Evolutionary conservation across 2,329 filamentous ascomycete genomes (phyloP).

Genomic region (Colletotrichum sansevieriae): DNA sequence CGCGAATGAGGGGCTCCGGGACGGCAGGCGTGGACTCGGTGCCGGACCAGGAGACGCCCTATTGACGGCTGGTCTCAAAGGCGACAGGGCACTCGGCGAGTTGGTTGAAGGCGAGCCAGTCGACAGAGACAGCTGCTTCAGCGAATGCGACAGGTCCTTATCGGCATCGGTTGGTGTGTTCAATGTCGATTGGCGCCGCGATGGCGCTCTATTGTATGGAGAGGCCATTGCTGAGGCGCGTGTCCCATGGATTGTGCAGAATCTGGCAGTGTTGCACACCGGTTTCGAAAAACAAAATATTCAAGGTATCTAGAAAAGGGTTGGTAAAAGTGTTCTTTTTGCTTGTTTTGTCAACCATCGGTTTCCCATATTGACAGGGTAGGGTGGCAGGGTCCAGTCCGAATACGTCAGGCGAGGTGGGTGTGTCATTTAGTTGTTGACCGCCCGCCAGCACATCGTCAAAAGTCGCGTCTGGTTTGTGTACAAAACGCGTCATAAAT

Average conservation of each 20-base stretch:
- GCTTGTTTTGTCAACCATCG: constrained; percentile 31
- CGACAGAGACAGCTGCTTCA: constrained; percentile 60
- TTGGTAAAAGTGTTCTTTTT: constrained; percentile 8
- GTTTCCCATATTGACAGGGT: constrained; percentile 30
- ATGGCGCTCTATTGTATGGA: constrained; percentile 42
- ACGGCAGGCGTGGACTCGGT: constrained; percentile 54
- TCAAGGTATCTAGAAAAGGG: neutral
- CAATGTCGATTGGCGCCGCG: constrained; percentile 50
- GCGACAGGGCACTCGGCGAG: constrained; percentile 49
- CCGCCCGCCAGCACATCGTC: constrained; percentile 34
- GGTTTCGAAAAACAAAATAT: neutral
- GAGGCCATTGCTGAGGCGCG: constrained; percentile 36
- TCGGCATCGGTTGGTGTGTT: constrained; percentile 49
- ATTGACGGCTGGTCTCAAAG: constrained; percentile 54
- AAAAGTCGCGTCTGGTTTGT: constrained; percentile 32
- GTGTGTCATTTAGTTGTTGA: constrained; percentile 17
- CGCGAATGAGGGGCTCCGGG: constrained; percentile 58
- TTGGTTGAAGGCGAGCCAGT: constrained; percentile 46
- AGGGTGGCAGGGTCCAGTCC: constrained; percentile 31
- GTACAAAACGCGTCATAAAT: constrained; percentile 17
- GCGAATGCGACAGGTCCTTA: constrained; percentile 55
- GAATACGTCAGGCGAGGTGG: constrained; percentile 26
- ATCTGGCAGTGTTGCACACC: neutral
- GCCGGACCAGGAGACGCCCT: constrained; percentile 51
- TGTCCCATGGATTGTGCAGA: constrained; percentile 27